Conservation (phyloP, 169 alveolate genomes). For the Plasmodium yoelii region DNA sequence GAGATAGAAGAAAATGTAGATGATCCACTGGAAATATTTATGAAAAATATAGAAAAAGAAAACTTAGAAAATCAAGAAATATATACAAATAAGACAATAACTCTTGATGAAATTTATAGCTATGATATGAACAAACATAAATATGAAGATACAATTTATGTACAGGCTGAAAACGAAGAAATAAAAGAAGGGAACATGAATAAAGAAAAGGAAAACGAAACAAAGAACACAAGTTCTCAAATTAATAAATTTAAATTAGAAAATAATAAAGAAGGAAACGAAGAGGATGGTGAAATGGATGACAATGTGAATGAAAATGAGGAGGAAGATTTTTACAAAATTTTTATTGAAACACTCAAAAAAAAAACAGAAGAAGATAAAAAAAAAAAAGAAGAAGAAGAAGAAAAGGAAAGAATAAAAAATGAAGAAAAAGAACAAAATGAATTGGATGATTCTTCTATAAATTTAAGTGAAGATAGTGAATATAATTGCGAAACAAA, state of each 20-base stretch:
- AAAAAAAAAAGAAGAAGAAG: not conserved
- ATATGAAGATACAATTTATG: not conserved
- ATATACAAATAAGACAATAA: constrained; percentile 17
- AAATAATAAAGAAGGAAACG: constrained; percentile 5
- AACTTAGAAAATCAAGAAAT: constrained; percentile 1
- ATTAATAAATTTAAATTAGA: not conserved
- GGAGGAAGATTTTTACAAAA: constrained; percentile 24
- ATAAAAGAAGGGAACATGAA: not conserved
- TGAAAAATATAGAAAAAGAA: constrained; percentile 42
- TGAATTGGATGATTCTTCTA: not conserved
- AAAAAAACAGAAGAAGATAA: not conserved
- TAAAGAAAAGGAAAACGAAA: not conserved
- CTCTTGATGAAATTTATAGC: constrained; percentile 51
- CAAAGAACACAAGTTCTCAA: not conserved
- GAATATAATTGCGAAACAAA: constrained; percentile 71
- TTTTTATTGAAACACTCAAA: not conserved
- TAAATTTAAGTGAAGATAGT: constrained; percentile 74
- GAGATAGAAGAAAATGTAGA: constrained; percentile 8
- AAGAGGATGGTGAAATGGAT: not conserved
- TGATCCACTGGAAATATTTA: constrained; percentile 41
- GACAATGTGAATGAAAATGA: not conserved
- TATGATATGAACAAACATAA: constrained; percentile 20
- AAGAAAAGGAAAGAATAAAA: constrained; percentile 74
- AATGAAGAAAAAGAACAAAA: constrained; percentile 70
- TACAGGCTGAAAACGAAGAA: not conserved